These are phyloP conservation scores for Ascochyta lentis DNA, from an alignment of 2,329 filamentous ascomycete genomes.

Conservation along the genomic window DNA sequence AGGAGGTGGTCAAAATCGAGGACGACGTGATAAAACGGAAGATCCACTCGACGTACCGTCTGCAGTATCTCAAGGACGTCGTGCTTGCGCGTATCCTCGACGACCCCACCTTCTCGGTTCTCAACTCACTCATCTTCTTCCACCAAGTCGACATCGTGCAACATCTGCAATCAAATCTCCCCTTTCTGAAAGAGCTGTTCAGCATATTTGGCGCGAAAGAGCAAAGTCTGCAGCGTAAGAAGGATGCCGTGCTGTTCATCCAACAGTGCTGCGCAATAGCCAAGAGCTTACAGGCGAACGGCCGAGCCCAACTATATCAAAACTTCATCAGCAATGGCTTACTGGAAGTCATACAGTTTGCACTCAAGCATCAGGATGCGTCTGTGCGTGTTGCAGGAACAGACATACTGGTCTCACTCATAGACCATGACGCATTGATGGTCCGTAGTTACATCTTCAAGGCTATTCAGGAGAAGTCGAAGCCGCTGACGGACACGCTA, in stretches of 20 bases:
- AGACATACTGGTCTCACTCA: constrained; percentile 90
- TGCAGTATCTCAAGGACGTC: constrained; percentile 98
- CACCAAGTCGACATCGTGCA: constrained; percentile 98
- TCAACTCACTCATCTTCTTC: constrained; percentile 98
- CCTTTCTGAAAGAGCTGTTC: constrained; percentile 86
- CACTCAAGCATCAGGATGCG: constrained; percentile 83
- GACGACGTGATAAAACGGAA: constrained; percentile 82
- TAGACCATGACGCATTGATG: constrained; percentile 95
- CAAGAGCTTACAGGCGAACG: constrained; percentile 88
- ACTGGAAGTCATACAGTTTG: constrained; percentile 88
- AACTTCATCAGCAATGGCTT: constrained; percentile 90
- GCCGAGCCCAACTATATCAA: constrained; percentile 80
- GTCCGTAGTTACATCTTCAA: constrained; percentile 93
- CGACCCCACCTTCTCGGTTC: constrained; percentile 95
- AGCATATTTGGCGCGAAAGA: constrained; percentile 76
- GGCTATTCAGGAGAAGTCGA: constrained; percentile 84
- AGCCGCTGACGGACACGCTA: constrained; percentile 86
- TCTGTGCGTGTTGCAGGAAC: constrained; percentile 89
- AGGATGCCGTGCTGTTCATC: constrained; percentile 94
- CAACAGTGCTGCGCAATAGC: constrained; percentile 94
- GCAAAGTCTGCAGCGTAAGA: constrained; percentile 74
- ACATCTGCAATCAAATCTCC: constrained; percentile 82
- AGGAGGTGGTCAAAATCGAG: constrained; percentile 93
- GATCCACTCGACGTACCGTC: constrained; percentile 93
- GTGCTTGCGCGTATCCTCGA: constrained; percentile 94